Evolutionary conservation across 257 asterid genomes (phyloP), one percentile per base, ranked within the genome.

Genomic region (Handroanthus guayacan): DNA sequence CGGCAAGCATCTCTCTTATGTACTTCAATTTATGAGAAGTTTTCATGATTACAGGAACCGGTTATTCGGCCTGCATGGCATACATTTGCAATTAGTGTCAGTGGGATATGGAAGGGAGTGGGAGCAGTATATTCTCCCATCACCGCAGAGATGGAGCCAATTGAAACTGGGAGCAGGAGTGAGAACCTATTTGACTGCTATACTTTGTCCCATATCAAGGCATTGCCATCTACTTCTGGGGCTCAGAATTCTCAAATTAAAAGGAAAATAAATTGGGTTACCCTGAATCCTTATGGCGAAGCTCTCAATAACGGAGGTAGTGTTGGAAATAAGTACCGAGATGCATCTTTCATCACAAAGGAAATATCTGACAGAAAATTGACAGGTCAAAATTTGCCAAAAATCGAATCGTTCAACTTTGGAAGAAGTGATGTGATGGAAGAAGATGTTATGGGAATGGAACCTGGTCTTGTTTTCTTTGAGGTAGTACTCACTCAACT

Each of bases 51-150:
- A 67, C 87, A 95, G 99, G 99, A 95, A 83, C 97, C 99, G 18
- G 98, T 95, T 10, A 93, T 93, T 87, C 83, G 84, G 8, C 97
- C 99, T 38, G 86, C 91, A 43, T 95, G 98, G 99, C 78, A 87
- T 84, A 95, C 99, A 58, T 95, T 95, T 82, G 72, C 88, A 43
- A 95, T 97, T 82, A 95, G 99, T 80, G 86, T 95, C 69, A 93
- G 98, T 82, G 99, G 99, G 50, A 82, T 93, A 79, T 95, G 99
- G 99, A 95, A 91, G 90, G 99, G 99, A 76, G 96, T 93, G 72
- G 99, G 99, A 78, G 98, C 99, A 41, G 97, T 91, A 6, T 95
- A 88, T 88, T 95, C 98, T 73, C 95, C 99, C 45, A 82, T 86
- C 71, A 95, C 98, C 57, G 98, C 98, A 48, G 97, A 87, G 80